Percentiles rank a stretch among this genome's conserved stretches.
Evolutionary conservation across 2,329 filamentous ascomycete species (phyloP).

Genomic region (Diaporthe caulivora): DNA sequence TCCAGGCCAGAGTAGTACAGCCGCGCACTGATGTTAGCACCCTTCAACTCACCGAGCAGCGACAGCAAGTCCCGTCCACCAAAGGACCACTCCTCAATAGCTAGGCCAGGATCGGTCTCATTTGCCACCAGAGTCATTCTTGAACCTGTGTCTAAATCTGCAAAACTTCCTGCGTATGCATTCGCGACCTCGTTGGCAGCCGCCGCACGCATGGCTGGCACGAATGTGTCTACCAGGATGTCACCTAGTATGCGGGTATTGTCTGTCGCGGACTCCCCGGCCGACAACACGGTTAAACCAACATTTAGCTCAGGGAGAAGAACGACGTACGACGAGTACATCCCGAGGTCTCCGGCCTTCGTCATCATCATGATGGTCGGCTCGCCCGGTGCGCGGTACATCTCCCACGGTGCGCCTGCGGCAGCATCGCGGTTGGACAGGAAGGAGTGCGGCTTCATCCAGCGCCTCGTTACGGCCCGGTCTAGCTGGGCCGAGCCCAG

Average conservation of each 20-base stretch:
- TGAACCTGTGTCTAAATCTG: constrained; percentile 40
- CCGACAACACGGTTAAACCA: constrained; percentile 51
- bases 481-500: constrained; percentile 53
- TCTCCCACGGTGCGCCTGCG: constrained; percentile 56
- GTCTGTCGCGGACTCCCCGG: constrained; percentile 42
- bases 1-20: constrained; percentile 50
- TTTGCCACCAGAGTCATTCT: constrained; percentile 49
- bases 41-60: constrained; percentile 44
- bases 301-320: constrained; percentile 51
- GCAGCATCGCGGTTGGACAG: constrained; percentile 53
- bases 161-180: constrained; percentile 46
- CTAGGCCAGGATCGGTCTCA: constrained; percentile 46
- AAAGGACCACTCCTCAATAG: constrained; percentile 48
- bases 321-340: constrained; percentile 49
- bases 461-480: constrained; percentile 53
- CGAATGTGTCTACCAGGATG: constrained; percentile 45
- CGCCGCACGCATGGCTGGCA: constrained; percentile 48
- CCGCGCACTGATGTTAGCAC: constrained; percentile 45
- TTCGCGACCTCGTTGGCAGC: constrained; percentile 47
- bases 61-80: constrained; percentile 49
- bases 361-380: constrained; percentile 41
- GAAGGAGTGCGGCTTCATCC: constrained; percentile 56
- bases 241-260: constrained; percentile 48
- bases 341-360: constrained; percentile 49
- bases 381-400: constrained; percentile 23